phyloP scores from a whole-genome alignment of 179 eudicot genomes.

The Silene noctiflora region DNA sequence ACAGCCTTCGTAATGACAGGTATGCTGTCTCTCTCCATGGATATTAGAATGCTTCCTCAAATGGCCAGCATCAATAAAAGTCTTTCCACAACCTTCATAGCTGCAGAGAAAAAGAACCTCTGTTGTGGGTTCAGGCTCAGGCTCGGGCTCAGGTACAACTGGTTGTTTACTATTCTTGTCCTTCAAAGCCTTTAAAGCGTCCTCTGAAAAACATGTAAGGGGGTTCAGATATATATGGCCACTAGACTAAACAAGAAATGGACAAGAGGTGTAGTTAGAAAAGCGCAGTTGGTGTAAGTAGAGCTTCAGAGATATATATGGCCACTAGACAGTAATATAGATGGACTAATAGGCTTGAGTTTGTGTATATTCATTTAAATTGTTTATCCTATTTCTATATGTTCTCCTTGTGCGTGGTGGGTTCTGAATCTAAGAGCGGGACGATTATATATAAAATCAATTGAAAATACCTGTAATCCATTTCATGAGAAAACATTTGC shows the following conservation, averaged over 20 bases:
- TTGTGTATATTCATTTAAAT: too few species aligned
- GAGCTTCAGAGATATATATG: too few species aligned
- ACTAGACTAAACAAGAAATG: too few species aligned
- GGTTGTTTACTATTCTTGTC: conserved; percentile 64
- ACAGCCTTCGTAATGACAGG: conserved; percentile 77
- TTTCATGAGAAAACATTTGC: conserved; percentile 71
- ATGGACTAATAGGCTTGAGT: too few species aligned
- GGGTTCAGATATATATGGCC: too few species aligned
- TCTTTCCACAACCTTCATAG: conserved; percentile 95
- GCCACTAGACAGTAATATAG: too few species aligned
- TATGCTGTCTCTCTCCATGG: conserved; percentile 93
- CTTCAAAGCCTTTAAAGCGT: conserved; percentile 62
- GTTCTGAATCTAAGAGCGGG: too few species aligned
- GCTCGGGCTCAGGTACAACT: conserved; percentile 67
- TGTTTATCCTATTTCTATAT: too few species aligned
- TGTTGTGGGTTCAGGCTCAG: conserved; percentile 91
- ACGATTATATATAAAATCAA: too few species aligned
- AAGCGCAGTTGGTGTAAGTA: too few species aligned
- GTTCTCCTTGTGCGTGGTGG: too few species aligned
- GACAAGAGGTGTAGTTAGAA: too few species aligned
- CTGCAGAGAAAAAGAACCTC: conserved; percentile 99
- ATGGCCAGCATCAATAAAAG: conserved; percentile 95
- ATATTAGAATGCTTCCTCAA: conserved; percentile 94
- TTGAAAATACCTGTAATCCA: conserved; percentile 73
- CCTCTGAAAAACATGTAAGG: conserved; percentile 37